Evolutionary conservation across 2,329 filamentous ascomycete species (phyloP).

Genomic region (Fusarium nisikadoi): DNA sequence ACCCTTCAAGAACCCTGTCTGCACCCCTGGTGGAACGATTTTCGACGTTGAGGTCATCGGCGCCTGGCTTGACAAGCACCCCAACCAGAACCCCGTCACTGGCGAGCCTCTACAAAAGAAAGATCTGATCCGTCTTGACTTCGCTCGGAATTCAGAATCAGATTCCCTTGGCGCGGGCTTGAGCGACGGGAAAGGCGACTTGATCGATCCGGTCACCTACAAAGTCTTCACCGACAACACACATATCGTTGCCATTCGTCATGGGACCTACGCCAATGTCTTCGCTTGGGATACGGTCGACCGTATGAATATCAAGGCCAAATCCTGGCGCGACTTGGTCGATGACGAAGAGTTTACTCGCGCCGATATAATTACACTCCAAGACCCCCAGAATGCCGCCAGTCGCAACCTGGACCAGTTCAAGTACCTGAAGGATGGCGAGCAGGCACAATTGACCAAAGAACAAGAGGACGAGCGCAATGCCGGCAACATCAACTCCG

Average conservation of each 20-base stretch:
- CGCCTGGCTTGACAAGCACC: constrained; percentile 91
- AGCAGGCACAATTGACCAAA: constrained; percentile 72
- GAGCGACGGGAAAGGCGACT: constrained; percentile 74
- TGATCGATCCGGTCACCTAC: constrained; percentile 95
- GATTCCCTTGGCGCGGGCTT: constrained; percentile 59
- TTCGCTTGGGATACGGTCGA: constrained; percentile 97
- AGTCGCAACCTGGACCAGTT: constrained; percentile 86
- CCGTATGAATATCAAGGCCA: constrained; percentile 93
- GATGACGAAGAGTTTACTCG: constrained; percentile 87
- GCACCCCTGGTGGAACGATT: constrained; percentile 85
- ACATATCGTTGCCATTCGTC: constrained; percentile 88
- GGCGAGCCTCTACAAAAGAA: constrained; percentile 80
- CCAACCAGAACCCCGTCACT: constrained; percentile 86
- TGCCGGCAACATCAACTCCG: constrained; percentile 78
- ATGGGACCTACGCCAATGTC: constrained; percentile 88
- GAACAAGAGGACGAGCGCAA: constrained; percentile 76
- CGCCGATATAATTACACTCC: constrained; percentile 93
- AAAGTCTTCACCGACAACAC: constrained; percentile 99
- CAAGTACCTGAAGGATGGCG: constrained; percentile 87
- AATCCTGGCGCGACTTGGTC: constrained; percentile 93
- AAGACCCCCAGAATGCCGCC: constrained; percentile 92
- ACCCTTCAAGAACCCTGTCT: constrained; percentile 94
- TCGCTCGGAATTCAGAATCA: constrained; percentile 86
- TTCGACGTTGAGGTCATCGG: constrained; percentile 96
- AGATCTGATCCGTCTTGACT: constrained; percentile 90